Base-by-base conservation (phyloP, 176 grass and related monocot genomes). In the Tuctoria greenei region DNA sequence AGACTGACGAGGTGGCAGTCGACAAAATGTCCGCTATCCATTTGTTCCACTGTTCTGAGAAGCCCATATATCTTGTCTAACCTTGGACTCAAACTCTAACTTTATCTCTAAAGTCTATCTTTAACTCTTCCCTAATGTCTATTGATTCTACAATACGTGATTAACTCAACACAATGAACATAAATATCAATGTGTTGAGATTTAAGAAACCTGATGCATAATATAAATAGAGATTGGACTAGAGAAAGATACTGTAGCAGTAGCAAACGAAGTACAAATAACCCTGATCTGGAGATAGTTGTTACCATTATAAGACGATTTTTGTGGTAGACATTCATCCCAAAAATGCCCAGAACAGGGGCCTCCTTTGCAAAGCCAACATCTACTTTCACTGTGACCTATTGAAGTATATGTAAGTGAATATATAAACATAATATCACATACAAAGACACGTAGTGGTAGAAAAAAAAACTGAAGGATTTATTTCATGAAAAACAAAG, bases 361-460 rank as follows among this genome's bases (percentile, higher is more conserved):
- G 95, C 95, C 72, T 97, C 95, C 75, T 97, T 97, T 83, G 95
- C 95, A 81, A 97, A 97, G 45, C 95, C 95, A 76, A 97, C 74
- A 72, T 88, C 90, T 73, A 90, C 73, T 64, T 85, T 81, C 61
- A 92, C 91, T 26, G 81, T 40, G 6, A 89, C 84, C 95, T 97
- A 10, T 73, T 77, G 43, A 20, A 88, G 27, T 79, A 28, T 1
- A 64, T 21, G 62, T 43, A 25, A 31, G 31, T 3, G 31, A 31
- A 31, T 31, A 8, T 81, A 69, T 71, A 85, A 31, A 81, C n/a
- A 72, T 58, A 67, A 42, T 79, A 54, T 45, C 25, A 63, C 11
- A 73, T 26, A 50, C 5, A 81, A 64, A 76, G 31, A 68, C 18
- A 43, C 6, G 10, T 47, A 56, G 26, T 39, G 65, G 13, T 46